Base-by-base conservation (phyloP, 176 grass and related monocot genomes). In the Microstegium vimineum region DNA sequence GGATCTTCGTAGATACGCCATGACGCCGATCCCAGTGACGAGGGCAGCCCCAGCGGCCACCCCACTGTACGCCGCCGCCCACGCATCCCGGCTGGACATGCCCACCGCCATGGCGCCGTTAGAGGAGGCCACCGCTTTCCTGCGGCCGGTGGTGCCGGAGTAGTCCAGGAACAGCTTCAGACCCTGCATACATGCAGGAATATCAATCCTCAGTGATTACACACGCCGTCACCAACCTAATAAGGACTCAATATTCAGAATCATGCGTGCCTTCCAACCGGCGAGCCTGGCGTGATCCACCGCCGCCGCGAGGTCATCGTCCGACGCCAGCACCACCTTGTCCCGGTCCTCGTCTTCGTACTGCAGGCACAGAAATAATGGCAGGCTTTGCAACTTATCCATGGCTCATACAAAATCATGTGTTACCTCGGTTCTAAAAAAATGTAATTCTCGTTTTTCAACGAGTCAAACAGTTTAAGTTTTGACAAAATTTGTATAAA, bases 331-430 rank as follows among this genome's bases (percentile, higher is more conserved):
- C 46, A 97, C 73, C 46, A 94, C 94, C 69, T 78, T 94, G 83
- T 97, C 94, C 28, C 35, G 33, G 82, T 97, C 94, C 69, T 97
- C 91, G 42, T 97, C 94, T 82, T 94, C 91, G 49, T 97, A 97
- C 91, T 97, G 80, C 70, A 76, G 1, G 9, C 34, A 51, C 27
- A 45, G 0, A 59, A 4, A 23, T 2, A 68, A 18, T 56, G 36
- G 2, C 12, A 80, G n/a, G 4, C 8, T 45, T 23, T 9, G 23
- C 5, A 72, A 8, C 14, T 30, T 72, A 47, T 35, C 4, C 0
- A 25, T 7, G 10, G 27, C 43, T 35, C 54, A 10, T 35, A n/a
- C n/a, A n/a, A 11, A 0, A 41, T 51, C 57, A 28, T 5, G n/a
- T n/a, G n/a, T n/a, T n/a, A n/a, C n/a, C n/a, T n/a, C n/a, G n/a